Conservation (phyloP, 345 rosid species). For the Trapa incisa region DNA sequence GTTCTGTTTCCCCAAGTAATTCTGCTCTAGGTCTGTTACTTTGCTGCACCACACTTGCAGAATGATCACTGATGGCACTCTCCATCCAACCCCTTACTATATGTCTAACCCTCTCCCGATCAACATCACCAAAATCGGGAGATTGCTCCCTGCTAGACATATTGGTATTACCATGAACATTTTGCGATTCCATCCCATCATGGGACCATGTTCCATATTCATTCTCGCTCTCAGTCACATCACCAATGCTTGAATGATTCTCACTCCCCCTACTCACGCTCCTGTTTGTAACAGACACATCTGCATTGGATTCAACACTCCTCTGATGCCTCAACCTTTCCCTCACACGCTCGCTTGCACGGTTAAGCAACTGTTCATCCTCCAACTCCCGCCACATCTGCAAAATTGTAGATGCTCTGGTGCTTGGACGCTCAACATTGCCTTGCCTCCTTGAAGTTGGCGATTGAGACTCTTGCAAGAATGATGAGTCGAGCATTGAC, state of each 20-base stretch:
- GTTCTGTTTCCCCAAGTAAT: constrained; percentile 96
- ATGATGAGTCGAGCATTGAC: constrained; percentile 91
- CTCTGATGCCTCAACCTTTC: constrained; percentile 70
- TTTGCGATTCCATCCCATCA: constrained; percentile 39
- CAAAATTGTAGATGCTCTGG: constrained; percentile 77
- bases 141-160: constrained; percentile 81
- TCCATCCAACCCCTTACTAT: constrained; percentile 94
- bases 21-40: constrained; percentile 62
- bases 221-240: constrained; percentile 73
- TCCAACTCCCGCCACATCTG: constrained; percentile 99
- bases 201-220: constrained; percentile 71
- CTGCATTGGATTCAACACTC: constrained; percentile 41
- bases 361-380: constrained; percentile 80
- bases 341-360: constrained; percentile 78
- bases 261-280: constrained; percentile 54
- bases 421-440: constrained; percentile 63
- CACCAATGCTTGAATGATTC: constrained; percentile 57
- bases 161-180: constrained; percentile 42
- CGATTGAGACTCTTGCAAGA: constrained; percentile 80
- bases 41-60: constrained; percentile 49
- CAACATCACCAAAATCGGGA: constrained; percentile 85
- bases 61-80: constrained; percentile 55
- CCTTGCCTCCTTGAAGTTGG: constrained; percentile 69
- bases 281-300: constrained; percentile 30
- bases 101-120: constrained; percentile 96